phyloP scores from a whole-genome alignment of 148 eudicot genomes.

The Salicornia ramosissima region DNA sequence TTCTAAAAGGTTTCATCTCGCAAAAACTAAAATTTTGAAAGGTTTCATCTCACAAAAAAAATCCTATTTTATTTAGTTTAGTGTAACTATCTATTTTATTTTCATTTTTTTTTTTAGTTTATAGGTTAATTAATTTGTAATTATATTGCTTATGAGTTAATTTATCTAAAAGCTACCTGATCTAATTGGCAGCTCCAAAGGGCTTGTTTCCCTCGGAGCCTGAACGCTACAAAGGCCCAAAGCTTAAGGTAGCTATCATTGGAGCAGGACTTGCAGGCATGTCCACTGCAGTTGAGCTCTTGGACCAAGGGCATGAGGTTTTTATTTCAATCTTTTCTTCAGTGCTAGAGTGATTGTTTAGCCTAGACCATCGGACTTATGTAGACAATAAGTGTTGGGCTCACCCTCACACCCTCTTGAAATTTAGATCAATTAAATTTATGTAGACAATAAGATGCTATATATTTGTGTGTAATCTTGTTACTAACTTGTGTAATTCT shows the following conservation, averaged over 20 bases:
- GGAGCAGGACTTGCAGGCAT: slow-evolving; percentile 99
- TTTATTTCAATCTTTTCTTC: neutral
- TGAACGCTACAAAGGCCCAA: slow-evolving; percentile 76
- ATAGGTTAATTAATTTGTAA: too few relatives aligned
- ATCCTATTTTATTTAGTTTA: too few relatives aligned
- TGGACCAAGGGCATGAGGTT: slow-evolving; percentile 99
- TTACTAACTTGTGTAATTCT: neutral
- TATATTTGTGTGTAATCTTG: neutral
- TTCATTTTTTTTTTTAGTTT: too few relatives aligned
- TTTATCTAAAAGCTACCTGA: slow-evolving; percentile 5
- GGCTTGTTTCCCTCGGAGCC: slow-evolving; percentile 98
- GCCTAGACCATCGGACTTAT: neutral
- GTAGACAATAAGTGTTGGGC: neutral
- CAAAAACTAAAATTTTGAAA: too few relatives aligned
- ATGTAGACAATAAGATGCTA: too few relatives aligned
- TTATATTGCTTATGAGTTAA: neutral
- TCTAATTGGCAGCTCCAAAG: slow-evolving; percentile 73
- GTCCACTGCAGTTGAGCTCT: slow-evolving; percentile 98
- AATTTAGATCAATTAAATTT: neutral
- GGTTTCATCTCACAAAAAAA: too few relatives aligned
- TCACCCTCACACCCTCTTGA: neutral
- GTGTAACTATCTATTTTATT: too few relatives aligned
- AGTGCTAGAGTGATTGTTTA: slow-evolving; percentile 1
- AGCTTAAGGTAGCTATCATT: slow-evolving; percentile 91
- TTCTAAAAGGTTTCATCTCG: too few relatives aligned